Evolutionary conservation across 129 eudicot species (phyloP).

Genomic region (Tanacetum coccineum): DNA sequence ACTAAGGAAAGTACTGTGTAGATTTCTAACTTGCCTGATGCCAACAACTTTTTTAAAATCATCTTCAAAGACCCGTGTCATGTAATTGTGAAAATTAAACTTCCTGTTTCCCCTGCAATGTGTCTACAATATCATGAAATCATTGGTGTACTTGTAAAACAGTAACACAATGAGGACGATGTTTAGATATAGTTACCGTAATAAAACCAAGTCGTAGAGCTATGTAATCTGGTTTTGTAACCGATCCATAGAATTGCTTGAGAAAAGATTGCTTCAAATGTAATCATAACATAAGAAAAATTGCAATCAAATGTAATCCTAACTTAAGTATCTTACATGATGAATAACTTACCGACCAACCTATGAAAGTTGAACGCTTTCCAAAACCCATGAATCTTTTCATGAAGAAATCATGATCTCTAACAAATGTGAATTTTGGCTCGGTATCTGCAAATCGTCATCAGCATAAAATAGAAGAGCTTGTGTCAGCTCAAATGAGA

Average conservation of each 20-base stretch:
- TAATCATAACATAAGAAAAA: slow-evolving; percentile 32
- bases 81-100: slow-evolving; percentile 92
- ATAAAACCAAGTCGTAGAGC: slow-evolving; percentile 85
- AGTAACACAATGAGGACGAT: neutral
- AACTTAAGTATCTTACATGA: neutral
- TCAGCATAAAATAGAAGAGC: slow-evolving; percentile 13
- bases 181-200: slow-evolving; percentile 41
- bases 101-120: slow-evolving; percentile 87
- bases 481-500: neutral
- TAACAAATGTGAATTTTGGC: slow-evolving; percentile 57
- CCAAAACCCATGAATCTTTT: slow-evolving; percentile 78
- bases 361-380: slow-evolving; percentile 44
- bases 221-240: slow-evolving; percentile 66
- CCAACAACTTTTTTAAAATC: slow-evolving; percentile 92
- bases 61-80: slow-evolving; percentile 92
- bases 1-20: neutral
- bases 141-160: neutral
- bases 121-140: slow-evolving; percentile 42
- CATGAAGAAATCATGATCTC: slow-evolving; percentile 73
- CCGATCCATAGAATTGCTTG: slow-evolving; percentile 93
- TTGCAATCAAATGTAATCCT: neutral
- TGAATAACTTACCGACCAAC: slow-evolving; percentile 78
- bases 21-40: slow-evolving; percentile 58
- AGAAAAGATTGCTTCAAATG: slow-evolving; percentile 64
- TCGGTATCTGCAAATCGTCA: slow-evolving; percentile 40